Conservation (phyloP, 805 yeast species). For the Dipodascus geniculatus region DNA sequence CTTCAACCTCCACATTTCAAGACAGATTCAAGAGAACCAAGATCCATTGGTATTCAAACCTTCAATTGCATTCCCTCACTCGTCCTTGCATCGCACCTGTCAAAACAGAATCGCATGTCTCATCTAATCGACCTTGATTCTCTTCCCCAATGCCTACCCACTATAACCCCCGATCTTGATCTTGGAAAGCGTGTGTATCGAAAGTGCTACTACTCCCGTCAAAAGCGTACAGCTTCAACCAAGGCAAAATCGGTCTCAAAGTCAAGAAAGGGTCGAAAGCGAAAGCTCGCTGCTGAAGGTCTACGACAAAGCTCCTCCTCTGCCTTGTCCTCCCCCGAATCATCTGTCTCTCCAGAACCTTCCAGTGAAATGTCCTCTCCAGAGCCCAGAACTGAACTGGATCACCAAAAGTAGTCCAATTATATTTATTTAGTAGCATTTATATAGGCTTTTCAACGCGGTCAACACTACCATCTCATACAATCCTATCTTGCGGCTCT, state of each 20-base stretch:
- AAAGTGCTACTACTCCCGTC: background rate
- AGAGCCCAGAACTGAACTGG: background rate
- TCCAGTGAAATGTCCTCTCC: background rate
- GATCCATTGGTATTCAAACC: background rate
- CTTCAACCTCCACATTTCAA: background rate
- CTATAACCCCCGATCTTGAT: background rate
- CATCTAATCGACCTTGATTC: background rate
- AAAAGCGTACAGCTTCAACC: background rate
- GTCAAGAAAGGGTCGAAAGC: background rate
- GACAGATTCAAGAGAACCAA: background rate
- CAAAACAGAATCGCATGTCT: background rate
- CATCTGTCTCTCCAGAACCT: background rate
- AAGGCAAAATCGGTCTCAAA: background rate
- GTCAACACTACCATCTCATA: too few species aligned
- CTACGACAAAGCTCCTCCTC: background rate
- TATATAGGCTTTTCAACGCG: too few species aligned
- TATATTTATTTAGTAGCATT: background rate
- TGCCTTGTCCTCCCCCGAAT: background rate
- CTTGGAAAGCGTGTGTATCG: background rate
- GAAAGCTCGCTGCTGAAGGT: background rate
- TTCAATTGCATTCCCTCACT: background rate
- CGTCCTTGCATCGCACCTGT: too few species aligned
- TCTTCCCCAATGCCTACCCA: background rate
- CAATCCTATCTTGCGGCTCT: slow-evolving; percentile 26
- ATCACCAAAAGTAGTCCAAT: background rate